A percentile compares a stretch with the other conserved stretches of the same genome.
Conservation (phyloP, 331 rosid genomes). For the Spiraea crenata region DNA sequence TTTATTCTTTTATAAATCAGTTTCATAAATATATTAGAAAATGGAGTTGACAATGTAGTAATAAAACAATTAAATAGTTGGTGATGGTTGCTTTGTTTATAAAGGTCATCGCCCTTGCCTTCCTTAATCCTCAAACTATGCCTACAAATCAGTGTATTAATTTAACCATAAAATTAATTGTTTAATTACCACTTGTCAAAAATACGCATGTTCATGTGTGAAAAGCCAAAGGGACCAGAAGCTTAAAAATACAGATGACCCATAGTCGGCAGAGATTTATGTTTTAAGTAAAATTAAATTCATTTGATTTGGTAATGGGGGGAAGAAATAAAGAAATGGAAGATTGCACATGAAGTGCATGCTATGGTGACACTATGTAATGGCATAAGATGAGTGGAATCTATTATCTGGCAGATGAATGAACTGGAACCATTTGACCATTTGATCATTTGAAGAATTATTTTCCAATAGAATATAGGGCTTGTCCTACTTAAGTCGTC, state of each 20-base stretch:
- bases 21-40: constrained; percentile 8
- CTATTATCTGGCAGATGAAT: constrained; percentile 27
- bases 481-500: too few species aligned
- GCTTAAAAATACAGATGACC: constrained; percentile 46
- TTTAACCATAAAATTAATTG: constrained; percentile 12
- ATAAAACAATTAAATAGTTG: constrained; percentile 24
- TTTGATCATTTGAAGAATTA: not conserved
- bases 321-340: constrained; percentile 7
- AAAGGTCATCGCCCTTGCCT: constrained; percentile 42
- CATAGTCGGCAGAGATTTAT: constrained; percentile 65
- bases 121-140: constrained; percentile 69
- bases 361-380: not conserved
- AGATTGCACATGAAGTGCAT: constrained; percentile 27
- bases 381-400: constrained; percentile 4
- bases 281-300: constrained; percentile 34
- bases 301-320: constrained; percentile 3
- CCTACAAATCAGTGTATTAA: constrained; percentile 46
- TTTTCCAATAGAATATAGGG: not conserved
- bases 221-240: constrained; percentile 35
- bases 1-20: not conserved
- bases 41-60: constrained; percentile 40
- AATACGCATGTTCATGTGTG: constrained; percentile 44
- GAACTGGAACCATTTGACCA: constrained; percentile 5
- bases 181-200: constrained; percentile 25
- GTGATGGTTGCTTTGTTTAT: constrained; percentile 33